Conservation (phyloP, 345 rosid species). For the Citrus trifoliata region DNA sequence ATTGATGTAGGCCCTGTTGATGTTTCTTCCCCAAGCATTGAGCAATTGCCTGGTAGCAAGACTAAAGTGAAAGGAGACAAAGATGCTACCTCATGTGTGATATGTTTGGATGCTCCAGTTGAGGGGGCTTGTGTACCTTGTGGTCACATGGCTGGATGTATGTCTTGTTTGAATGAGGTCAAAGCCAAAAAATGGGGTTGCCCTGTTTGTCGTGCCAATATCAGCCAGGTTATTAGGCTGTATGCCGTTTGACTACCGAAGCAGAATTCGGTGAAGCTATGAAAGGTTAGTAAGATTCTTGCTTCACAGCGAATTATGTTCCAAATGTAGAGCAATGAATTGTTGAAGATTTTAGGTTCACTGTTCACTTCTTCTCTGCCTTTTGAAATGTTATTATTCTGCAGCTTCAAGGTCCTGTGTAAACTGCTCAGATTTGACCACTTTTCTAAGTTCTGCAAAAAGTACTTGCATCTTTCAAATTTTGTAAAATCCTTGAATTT, state of each 20-base stretch:
- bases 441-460: neutral
- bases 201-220: constrained; percentile 91
- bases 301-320: neutral
- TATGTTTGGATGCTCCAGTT: constrained; percentile 90
- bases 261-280: neutral
- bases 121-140: constrained; percentile 98
- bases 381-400: neutral
- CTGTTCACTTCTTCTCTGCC: neutral
- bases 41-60: constrained; percentile 17
- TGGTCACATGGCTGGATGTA: constrained; percentile 96
- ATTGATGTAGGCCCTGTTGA: constrained; percentile 64
- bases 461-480: neutral
- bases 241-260: constrained; percentile 57
- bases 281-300: constrained; percentile 3
- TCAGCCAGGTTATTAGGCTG: constrained; percentile 69
- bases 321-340: neutral
- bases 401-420: neutral
- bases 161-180: constrained; percentile 87
- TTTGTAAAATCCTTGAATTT: neutral
- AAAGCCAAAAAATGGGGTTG: constrained; percentile 86
- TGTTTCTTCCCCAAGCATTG: constrained; percentile 29
- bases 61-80: constrained; percentile 49
- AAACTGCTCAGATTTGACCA: neutral
- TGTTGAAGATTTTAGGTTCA: neutral
- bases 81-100: constrained; percentile 47